Evolutionary conservation across 2,329 filamentous ascomycete genomes (phyloP), one percentile per base, ranked within the genome.

Genomic region (Cadophora luteo-olivacea): DNA sequence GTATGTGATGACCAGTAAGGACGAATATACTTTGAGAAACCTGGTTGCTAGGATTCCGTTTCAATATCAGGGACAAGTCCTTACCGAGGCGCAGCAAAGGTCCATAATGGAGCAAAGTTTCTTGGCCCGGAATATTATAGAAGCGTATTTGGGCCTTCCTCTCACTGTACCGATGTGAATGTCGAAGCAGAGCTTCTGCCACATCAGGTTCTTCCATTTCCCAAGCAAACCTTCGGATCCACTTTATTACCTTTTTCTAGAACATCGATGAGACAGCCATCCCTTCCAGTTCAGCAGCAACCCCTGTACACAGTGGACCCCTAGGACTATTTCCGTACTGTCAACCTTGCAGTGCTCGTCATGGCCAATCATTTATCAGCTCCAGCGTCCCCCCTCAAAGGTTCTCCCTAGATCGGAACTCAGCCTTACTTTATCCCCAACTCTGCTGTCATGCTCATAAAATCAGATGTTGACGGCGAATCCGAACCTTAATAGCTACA

Each of bases 241-340:
- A 64, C 61, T 51, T 64, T 67, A 61, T 54, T 60, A 25, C 61
- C 57, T 70, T 70, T 70, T 69, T 61, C 66, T 38, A 67, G 66
- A 69, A 68, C 61, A 57, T 25, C 60, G 7, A 48, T 33, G 22
- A 60, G 55, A 38, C 55, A 58, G 38, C 63, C 36, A 48, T 58
- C 36, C 55, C 48, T 33, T 61, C 36, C 57, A 48, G 52, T 36
- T 4, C 9, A 52, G 32, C 22, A 24, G 29, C 36, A 25, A 60
- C 33, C 52, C 52, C 63, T 65, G 41, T 24, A 32, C 11, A 33
- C 25, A 33, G 29, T 55, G 25, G 52, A 55, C 29, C 29, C 52
- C 25, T 33, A 33, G 14, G n/a, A n/a, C 25, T 55, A 55, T 55
- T 33, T 33, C 29, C 29, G 29, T 55, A 14, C 3, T 33, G 52